These are phyloP conservation scores for Neonectria faginata DNA, from an alignment of 2,329 filamentous ascomycete genomes.

Conservation along the genomic window DNA sequence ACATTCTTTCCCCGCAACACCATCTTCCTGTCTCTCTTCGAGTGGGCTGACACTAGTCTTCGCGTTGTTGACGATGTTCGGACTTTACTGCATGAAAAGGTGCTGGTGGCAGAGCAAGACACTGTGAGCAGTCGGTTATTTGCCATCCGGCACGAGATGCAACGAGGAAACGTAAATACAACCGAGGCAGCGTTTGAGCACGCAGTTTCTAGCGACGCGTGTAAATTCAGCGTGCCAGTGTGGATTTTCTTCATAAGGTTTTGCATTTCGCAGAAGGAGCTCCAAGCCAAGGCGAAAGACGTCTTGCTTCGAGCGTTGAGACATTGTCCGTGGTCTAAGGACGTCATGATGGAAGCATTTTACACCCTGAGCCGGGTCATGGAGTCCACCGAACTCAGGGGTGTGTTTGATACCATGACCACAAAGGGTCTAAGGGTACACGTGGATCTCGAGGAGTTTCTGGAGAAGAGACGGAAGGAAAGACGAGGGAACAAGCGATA, in stretches of 20 bases:
- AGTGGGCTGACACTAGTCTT: conserved; percentile 79
- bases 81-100: conserved; percentile 68
- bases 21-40: conserved; percentile 77
- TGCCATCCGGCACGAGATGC: conserved; percentile 63
- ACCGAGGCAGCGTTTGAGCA: conserved; percentile 64
- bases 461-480: conserved; percentile 50
- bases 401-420: conserved; percentile 60
- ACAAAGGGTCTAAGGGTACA: conserved; percentile 64
- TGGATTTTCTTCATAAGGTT: conserved; percentile 66
- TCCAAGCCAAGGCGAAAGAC: conserved; percentile 57
- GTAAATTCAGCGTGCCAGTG: conserved; percentile 55
- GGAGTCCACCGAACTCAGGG: conserved; percentile 61
- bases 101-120: conserved; percentile 56
- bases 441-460: conserved; percentile 63
- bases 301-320: conserved; percentile 61
- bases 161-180: conserved; percentile 61
- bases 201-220: conserved; percentile 57
- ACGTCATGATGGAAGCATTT: conserved; percentile 65
- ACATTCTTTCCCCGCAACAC: conserved; percentile 78
- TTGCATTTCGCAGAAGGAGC: conserved; percentile 53
- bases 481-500: conserved; percentile 25
- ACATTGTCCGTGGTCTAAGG: conserved; percentile 63
- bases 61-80: conserved; percentile 82
- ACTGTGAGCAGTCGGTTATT: conserved; percentile 60
- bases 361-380: conserved; percentile 56